Evolutionary conservation across 2,329 filamentous ascomycete species (phyloP).

Genomic region (Botrytis elliptica): DNA sequence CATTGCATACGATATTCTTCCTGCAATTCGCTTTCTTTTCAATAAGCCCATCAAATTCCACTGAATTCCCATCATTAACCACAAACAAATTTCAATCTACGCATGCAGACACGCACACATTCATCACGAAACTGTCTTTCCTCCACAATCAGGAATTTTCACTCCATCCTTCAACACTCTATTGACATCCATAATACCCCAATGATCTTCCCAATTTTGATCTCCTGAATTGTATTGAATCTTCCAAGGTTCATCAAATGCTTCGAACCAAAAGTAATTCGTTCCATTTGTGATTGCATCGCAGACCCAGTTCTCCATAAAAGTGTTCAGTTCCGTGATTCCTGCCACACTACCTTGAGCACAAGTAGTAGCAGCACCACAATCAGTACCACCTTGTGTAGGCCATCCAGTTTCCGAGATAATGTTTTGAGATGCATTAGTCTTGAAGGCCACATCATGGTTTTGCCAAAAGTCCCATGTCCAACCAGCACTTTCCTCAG

Average conservation of each 20-base stretch:
- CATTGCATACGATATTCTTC: background rate
- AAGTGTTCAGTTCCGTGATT: slow-evolving; percentile 76
- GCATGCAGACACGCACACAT: background rate
- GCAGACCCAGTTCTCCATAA: slow-evolving; percentile 85
- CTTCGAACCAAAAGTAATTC: slow-evolving; percentile 96
- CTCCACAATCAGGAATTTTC: slow-evolving; percentile 82
- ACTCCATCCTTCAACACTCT: slow-evolving; percentile 81
- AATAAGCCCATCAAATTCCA: background rate
- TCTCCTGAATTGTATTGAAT: slow-evolving; percentile 63
- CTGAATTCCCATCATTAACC: background rate
- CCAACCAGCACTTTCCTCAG: slow-evolving; percentile 70
- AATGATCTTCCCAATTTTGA: slow-evolving; percentile 90
- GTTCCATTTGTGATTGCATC: slow-evolving; percentile 75
- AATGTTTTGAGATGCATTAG: slow-evolving; percentile 65
- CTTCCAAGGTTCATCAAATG: slow-evolving; percentile 98
- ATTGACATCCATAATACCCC: slow-evolving; percentile 85
- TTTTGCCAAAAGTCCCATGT: slow-evolving; percentile 78
- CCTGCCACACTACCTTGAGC: slow-evolving; percentile 71
- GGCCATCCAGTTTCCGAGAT: slow-evolving; percentile 95
- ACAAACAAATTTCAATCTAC: background rate
- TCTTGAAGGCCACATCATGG: slow-evolving; percentile 63
- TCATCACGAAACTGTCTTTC: slow-evolving; percentile 47
- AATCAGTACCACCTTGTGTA: slow-evolving; percentile 74
- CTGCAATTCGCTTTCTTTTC: background rate
- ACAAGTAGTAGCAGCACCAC: slow-evolving; percentile 61